Evolutionary conservation across 2,329 filamentous ascomycete genomes (phyloP).

Genomic region (Pseudohalonectria lignicola): DNA sequence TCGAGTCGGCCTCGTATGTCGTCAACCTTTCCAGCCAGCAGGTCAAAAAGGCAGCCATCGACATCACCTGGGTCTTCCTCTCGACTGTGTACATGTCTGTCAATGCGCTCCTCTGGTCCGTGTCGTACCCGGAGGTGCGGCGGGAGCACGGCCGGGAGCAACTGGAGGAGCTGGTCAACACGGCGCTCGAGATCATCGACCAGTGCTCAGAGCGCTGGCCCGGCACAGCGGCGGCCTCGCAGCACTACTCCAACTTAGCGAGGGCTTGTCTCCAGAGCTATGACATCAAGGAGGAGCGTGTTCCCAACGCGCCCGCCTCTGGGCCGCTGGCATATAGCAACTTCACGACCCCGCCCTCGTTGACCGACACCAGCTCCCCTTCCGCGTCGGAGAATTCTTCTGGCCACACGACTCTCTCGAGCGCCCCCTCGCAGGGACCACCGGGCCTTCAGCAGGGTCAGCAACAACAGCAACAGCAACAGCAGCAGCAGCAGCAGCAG

Average conservation of each 20-base stretch:
- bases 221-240: conserved; percentile 71
- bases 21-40: conserved; percentile 73
- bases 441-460: conserved; percentile 7
- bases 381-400: conserved; percentile 29
- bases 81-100: conserved; percentile 83
- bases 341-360: conserved; percentile 33
- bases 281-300: conserved; percentile 42
- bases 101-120: conserved; percentile 83
- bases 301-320: conserved; percentile 9
- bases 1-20: conserved; percentile 70
- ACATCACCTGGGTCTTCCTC: conserved; percentile 90
- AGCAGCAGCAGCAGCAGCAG: conserved; percentile 9
- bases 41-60: conserved; percentile 63
- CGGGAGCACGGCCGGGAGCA: conserved; percentile 61
- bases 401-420: conserved; percentile 8
- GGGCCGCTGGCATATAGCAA: conserved; percentile 11
- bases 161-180: conserved; percentile 62
- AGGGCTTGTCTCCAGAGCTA: conserved; percentile 83
- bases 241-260: conserved; percentile 79
- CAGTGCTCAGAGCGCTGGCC: conserved; percentile 85
- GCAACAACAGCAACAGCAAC: conserved; percentile 8
- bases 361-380: conserved; percentile 37
- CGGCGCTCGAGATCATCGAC: conserved; percentile 67
- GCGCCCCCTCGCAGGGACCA: conserved; percentile 15
- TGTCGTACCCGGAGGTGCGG: conserved; percentile 79